Evolutionary conservation across 2,329 filamentous ascomycete species (phyloP).

Genomic region (Aspergillus aculeatus): DNA sequence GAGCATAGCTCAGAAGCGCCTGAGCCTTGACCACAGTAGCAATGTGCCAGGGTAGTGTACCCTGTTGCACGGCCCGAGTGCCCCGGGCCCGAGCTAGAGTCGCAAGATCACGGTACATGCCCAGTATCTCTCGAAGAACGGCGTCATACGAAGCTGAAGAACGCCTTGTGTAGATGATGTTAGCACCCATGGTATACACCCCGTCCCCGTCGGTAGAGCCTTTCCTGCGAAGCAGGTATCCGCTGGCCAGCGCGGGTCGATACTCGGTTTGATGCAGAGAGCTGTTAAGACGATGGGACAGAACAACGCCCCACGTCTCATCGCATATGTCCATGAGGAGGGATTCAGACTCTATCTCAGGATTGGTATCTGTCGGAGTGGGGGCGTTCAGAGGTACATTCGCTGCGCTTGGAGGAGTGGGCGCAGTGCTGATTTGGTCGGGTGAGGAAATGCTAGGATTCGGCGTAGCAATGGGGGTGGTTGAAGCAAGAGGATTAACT

Average conservation of each 20-base stretch:
- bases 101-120: slow-evolving; percentile 47
- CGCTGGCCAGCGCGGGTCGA: slow-evolving; percentile 46
- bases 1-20: slow-evolving; percentile 42
- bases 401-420: slow-evolving; percentile 34
- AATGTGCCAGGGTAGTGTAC: slow-evolving; percentile 50
- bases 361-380: slow-evolving; percentile 33
- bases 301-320: slow-evolving; percentile 59
- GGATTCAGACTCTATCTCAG: slow-evolving; percentile 54
- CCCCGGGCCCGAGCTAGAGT: slow-evolving; percentile 45
- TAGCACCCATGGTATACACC: slow-evolving; percentile 41
- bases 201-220: slow-evolving; percentile 44
- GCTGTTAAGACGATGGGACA: slow-evolving; percentile 50
- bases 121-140: slow-evolving; percentile 42
- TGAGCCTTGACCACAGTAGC: slow-evolving; percentile 45
- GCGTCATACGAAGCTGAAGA: slow-evolving; percentile 32
- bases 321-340: slow-evolving; percentile 58
- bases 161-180: slow-evolving; percentile 40
- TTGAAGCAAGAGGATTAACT: slow-evolving; percentile 33
- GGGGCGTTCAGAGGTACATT: slow-evolving; percentile 39
- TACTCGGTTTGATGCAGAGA: slow-evolving; percentile 43
- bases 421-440: slow-evolving; percentile 42
- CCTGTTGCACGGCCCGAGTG: slow-evolving; percentile 41
- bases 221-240: slow-evolving; percentile 48
- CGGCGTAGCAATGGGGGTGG: slow-evolving; percentile 42
- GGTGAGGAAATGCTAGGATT: slow-evolving; percentile 41